Evolutionary conservation across 169 alveolate genomes (phyloP).

Genomic region (Plasmodium vinckei): DNA sequence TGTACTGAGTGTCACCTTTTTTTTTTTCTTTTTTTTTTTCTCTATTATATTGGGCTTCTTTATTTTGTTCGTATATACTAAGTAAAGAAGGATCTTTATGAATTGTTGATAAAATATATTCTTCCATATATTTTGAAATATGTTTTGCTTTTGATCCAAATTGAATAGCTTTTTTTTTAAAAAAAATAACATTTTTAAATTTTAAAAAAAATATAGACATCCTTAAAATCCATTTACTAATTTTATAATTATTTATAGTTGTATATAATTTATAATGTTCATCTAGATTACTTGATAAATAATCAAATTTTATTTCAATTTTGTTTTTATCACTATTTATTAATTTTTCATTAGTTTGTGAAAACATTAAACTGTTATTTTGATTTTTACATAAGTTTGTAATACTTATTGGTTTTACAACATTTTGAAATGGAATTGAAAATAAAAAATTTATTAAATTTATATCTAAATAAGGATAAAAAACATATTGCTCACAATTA

Average conservation of each 20-base stretch:
- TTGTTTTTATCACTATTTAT: neutral
- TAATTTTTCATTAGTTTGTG: neutral
- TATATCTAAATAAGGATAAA: slow-evolving; percentile 69
- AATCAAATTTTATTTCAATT: neutral
- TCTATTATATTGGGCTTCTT: too few relatives aligned
- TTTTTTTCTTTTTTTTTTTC: slow-evolving; percentile 10
- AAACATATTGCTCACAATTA: slow-evolving; percentile 65
- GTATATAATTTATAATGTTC: slow-evolving; percentile 27
- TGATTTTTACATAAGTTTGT: neutral
- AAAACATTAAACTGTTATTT: neutral
- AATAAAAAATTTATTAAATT: slow-evolving; percentile 44
- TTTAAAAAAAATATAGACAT: slow-evolving; percentile 77
- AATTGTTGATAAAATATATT: neutral
- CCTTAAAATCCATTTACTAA: slow-evolving; percentile 84
- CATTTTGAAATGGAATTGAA: slow-evolving; percentile 56
- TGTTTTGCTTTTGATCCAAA: slow-evolving; percentile 82
- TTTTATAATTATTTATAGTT: slow-evolving; percentile 8
- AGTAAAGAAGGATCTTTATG: neutral
- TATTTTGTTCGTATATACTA: too few relatives aligned
- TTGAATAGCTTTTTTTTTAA: slow-evolving; percentile 85
- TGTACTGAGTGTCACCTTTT: slow-evolving; percentile 32
- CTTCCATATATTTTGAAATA: slow-evolving; percentile 49
- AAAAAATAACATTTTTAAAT: slow-evolving; percentile 74
- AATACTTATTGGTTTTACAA: slow-evolving; percentile 28
- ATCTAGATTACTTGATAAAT: neutral